Base-by-base conservation (phyloP, 805 yeast species). In the Candida orba region DNA sequence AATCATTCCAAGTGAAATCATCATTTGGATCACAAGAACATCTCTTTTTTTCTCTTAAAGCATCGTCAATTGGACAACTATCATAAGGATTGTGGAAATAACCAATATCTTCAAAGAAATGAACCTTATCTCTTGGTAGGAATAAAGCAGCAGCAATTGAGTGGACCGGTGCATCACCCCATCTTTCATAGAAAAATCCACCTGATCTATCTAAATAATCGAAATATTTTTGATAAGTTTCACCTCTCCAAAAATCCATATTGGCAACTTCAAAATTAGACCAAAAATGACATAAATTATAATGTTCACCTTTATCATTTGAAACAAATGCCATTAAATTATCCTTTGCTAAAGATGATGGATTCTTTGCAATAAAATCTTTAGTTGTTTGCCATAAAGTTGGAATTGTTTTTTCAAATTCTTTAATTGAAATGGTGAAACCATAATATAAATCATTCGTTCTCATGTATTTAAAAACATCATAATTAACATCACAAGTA, bases 101-200 rank as follows among this genome's bases (percentile, higher is more conserved):
- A 41, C 95, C 95, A 49, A 87, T 76, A 57, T 87, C 95, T 47
- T 78, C 83, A 60, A 89, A 89, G 72, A 83, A 79, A 58, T 88
- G 95, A 40, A 88, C 66, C 57, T 81, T 69, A 48, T 76, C 79
- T 60, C 75, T 78, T 43, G 84, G 78, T 62, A 86, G 60, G 67
- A 88, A 84, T 51, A 88, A 67, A 5, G 93, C 69, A 18, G 86
- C 95, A 29, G 93, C 96, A 56, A 87, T 80, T 6, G 95, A 84
- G 64, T 87, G 96, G 40, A 87, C 82, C 31, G 96, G 96, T 0
- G 95, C 95, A 64, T 87, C 96, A 24, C 96, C 96, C 95, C 95
- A 87, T 51, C 96, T 72, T 64, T 87, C 93, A 59, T 84, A 84
- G 62, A 77, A 85, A 61, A 85, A 85, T 1, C 95, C 95, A 45